phyloP scores from a whole-genome alignment of 306 rosid genomes.

The Morella rubra region DNA sequence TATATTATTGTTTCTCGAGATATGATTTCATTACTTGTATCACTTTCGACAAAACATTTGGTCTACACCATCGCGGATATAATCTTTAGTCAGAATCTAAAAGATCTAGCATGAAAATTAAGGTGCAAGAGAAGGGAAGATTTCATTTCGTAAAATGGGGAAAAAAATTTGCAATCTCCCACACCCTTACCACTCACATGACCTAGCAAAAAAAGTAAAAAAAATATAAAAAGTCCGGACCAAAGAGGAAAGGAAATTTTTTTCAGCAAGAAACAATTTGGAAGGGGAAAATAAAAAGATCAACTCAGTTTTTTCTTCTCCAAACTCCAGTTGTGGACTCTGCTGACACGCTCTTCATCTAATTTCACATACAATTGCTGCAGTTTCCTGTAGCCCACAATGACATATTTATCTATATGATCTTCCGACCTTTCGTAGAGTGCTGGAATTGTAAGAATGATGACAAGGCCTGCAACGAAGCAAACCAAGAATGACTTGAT shows the following conservation, averaged over 20 bases:
- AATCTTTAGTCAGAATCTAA: conserved; percentile 6
- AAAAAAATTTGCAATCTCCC: conserved; percentile 24
- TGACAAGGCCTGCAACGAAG: conserved; percentile 62
- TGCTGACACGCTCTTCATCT: conserved; percentile 48
- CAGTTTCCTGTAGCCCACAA: conserved; percentile 53
- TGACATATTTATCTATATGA: conserved; percentile 54
- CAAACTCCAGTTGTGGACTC: conserved; percentile 51
- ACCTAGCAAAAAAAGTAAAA: conserved; percentile 18
- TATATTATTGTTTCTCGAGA: background rate
- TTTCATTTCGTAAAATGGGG: background rate
- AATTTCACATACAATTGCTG: conserved; percentile 56
- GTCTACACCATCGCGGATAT: background rate
- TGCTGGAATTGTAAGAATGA: conserved; percentile 79
- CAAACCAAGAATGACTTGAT: conserved; percentile 19
- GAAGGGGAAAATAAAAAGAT: conserved; percentile 26
- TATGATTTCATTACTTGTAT: background rate
- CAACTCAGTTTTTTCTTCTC: conserved; percentile 76
- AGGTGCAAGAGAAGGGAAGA: conserved; percentile 25
- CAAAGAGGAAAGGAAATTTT: conserved; percentile 19
- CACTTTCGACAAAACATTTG: background rate
- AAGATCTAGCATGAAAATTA: conserved; percentile 26
- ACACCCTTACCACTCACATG: conserved; percentile 33
- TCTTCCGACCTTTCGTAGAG: conserved; percentile 78
- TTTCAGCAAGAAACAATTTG: background rate
- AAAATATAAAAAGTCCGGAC: background rate